Evolutionary conservation across 1,284 basidiomycete species (phyloP), one percentile per base, ranked within the genome.

Genomic region (Trichosporon coremiiforme): DNA sequence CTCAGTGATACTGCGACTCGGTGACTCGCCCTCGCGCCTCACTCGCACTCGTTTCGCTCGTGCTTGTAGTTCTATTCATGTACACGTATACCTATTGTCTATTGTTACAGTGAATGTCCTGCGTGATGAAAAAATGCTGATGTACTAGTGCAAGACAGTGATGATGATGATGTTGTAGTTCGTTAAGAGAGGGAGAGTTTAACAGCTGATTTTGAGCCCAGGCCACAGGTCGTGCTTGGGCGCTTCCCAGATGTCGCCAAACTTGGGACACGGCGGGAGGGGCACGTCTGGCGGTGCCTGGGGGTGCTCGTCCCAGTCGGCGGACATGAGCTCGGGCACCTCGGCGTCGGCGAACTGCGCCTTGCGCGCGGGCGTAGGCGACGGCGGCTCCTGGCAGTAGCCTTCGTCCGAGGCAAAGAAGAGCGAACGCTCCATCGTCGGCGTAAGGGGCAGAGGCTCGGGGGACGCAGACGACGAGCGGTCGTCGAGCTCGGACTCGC

Each of bases 401-500:
- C 29, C 38, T n/a, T 67, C 66, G 66, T 67, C 66, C 22, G 55
- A 67, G 12, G 60, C 31, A 8, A 68, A 63, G 13, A 35, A 17
- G 33, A 65, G 64, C 29, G 25, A 53, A 41, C 65, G 68, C 31
- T 72, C 68, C 45, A 57, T 53, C 7, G 57, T 67, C 7, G 71
- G 71, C 8, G 71, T 73, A 33, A 38, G 53, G 4, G 66, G 69
- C 20, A 66, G 22, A 4, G 71, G 71, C 69, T 73, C 71, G 31
- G 71, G 71, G 9, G 71, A 73, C 7, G 60, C 41, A 0, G 68
- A 72, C 4, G 33, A 36, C 7, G 67, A 68, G 53, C 72, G 66
- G 50, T 67, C 66, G 68, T 71, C 70, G 22, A 71, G 70, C n/a
- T 73, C 72, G 29, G 72, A 68, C 67, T 70, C 71, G 2, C 35